Percentiles rank a stretch among this genome's conserved stretches.
Conservation (phyloP, 192 early-diverging fungal species). For the Coemansia sp. region DNA sequence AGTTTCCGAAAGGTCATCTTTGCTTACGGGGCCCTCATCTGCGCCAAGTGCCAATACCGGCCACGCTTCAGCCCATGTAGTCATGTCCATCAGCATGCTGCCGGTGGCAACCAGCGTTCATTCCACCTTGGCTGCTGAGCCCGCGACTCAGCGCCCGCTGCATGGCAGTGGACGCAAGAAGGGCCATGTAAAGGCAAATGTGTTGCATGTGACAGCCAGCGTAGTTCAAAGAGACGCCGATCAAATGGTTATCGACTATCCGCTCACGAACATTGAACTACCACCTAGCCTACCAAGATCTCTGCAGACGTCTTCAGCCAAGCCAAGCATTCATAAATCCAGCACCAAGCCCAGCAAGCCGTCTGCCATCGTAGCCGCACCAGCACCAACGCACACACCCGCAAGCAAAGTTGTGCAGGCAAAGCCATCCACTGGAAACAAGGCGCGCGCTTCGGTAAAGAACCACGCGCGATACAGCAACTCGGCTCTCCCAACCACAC, state of each 20-base stretch:
- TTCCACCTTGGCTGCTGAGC: not conserved
- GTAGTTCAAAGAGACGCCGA: not conserved
- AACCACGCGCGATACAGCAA: not conserved
- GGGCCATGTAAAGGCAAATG: not conserved
- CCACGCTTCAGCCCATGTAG: not conserved
- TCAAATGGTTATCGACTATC: slow-evolving; percentile 18
- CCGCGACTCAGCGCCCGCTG: not conserved
- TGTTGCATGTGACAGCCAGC: not conserved
- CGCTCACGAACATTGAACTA: slow-evolving; percentile 2
- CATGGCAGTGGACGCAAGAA: not conserved
- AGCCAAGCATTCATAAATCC: not conserved
- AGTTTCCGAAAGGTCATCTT: not conserved
- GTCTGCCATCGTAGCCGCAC: not conserved
- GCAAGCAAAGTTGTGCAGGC: not conserved
- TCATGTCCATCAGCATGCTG: not conserved
- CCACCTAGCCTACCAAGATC: not conserved
- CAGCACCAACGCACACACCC: not conserved
- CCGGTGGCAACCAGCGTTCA: not conserved
- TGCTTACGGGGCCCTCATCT: not conserved
- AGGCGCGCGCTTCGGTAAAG: not conserved
- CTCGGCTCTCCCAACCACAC: not conserved
- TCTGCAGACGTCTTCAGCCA: not conserved
- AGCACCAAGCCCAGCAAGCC: not conserved
- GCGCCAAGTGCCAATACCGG: not conserved
- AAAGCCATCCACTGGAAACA: not conserved